These are phyloP conservation scores for Dendrobium nobile DNA, from an alignment of 106 monocot species.

Conservation along the genomic window DNA sequence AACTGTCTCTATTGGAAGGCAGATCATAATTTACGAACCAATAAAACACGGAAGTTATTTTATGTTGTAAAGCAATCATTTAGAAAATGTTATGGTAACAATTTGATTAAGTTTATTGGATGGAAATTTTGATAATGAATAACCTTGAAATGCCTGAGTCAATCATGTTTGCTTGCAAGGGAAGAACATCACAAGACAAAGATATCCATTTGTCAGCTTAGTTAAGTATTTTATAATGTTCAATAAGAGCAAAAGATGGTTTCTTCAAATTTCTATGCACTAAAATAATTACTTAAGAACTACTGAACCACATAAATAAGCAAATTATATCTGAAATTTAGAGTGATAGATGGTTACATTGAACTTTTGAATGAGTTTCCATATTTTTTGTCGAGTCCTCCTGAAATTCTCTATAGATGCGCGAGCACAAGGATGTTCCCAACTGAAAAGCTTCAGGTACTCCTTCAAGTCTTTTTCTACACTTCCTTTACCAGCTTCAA, in stretches of 20 bases:
- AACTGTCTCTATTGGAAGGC: background rate
- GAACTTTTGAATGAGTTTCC: slow-evolving; percentile 67
- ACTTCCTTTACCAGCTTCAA: slow-evolving; percentile 38
- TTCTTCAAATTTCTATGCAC: background rate
- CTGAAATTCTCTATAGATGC: slow-evolving; percentile 54
- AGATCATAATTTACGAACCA: background rate
- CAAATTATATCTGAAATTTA: background rate
- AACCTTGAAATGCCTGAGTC: no score
- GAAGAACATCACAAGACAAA: no score
- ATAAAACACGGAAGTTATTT: background rate
- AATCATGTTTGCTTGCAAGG: no score
- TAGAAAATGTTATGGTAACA: background rate
- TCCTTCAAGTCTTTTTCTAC: slow-evolving; percentile 70
- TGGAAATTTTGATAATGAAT: background rate
- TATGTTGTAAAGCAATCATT: background rate
- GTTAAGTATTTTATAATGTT: background rate
- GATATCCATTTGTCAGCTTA: background rate
- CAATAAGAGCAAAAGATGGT: background rate
- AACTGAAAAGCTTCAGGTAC: slow-evolving; percentile 54
- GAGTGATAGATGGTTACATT: slow-evolving; percentile 43
- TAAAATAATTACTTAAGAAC: background rate
- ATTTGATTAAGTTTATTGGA: background rate
- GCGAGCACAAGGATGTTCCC: slow-evolving; percentile 39
- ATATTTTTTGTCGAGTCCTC: slow-evolving; percentile 55
- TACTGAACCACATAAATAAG: background rate